phyloP scores from a whole-genome alignment of 1,284 basidiomycete genomes.

The Fomitopsis schrenkii region DNA sequence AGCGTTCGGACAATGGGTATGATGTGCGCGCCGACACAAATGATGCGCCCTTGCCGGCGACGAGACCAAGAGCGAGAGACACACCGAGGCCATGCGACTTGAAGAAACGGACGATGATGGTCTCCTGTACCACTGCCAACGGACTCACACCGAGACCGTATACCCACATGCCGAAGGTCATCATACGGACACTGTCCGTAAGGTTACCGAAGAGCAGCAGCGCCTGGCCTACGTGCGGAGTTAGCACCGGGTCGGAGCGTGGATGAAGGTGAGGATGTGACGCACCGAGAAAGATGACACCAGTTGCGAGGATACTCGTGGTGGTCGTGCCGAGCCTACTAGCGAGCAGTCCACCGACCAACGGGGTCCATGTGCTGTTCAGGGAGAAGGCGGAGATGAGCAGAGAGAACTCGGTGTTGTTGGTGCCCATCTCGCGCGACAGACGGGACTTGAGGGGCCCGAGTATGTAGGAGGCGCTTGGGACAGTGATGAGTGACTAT shows the following conservation, averaged over 20 bases:
- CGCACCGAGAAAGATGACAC: slow-evolving; percentile 61
- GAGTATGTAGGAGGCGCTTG: slow-evolving; percentile 65
- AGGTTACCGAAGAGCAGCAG: slow-evolving; percentile 62
- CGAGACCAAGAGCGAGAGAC: slow-evolving; percentile 74
- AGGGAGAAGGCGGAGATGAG: slow-evolving; percentile 72
- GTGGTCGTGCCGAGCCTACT: slow-evolving; percentile 65
- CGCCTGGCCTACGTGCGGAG: slow-evolving; percentile 45
- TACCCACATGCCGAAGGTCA: slow-evolving; percentile 70
- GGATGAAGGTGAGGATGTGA: not conserved
- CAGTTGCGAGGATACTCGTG: slow-evolving; percentile 69
- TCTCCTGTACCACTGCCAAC: slow-evolving; percentile 72
- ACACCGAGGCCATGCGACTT: slow-evolving; percentile 72
- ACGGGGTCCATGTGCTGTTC: slow-evolving; percentile 79
- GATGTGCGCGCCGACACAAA: slow-evolving; percentile 72
- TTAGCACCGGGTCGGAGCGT: slow-evolving; percentile 5
- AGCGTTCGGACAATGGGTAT: slow-evolving; percentile 68
- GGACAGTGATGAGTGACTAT: not conserved
- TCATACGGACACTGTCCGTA: slow-evolving; percentile 51
- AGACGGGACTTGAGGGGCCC: slow-evolving; percentile 74
- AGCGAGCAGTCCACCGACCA: slow-evolving; percentile 65
- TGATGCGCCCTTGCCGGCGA: slow-evolving; percentile 73
- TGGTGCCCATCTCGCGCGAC: slow-evolving; percentile 67
- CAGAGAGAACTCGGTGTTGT: slow-evolving; percentile 74
- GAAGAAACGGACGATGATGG: slow-evolving; percentile 79
- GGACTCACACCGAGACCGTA: slow-evolving; percentile 80